Base-by-base conservation (phyloP, 768 basidiomycete genomes). In the Naematelia aurantialba region DNA sequence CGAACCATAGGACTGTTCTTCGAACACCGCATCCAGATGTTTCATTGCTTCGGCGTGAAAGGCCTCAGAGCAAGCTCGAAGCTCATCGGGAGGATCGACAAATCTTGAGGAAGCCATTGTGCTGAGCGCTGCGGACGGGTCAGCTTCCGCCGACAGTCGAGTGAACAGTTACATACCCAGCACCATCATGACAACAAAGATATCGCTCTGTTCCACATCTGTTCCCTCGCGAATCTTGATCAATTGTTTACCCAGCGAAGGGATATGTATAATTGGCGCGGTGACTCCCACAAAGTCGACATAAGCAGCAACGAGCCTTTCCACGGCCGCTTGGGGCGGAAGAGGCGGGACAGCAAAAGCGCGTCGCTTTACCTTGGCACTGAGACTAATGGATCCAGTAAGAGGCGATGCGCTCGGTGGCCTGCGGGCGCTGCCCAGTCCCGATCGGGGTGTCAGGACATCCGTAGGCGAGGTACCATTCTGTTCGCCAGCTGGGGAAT, bases 151-250 rank as follows among this genome's bases (percentile, higher is more conserved):
- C n/a, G n/a, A n/a, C n/a, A n/a, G n/a, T n/a, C 2, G 31, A 13
- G 17, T 17, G 44, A 25, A 14, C 29, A 22, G 4, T 27, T 21
- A 61, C 71, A 64, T 31, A 78, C 76, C 76, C 5, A 78, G 46
- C 21, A 78, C 75, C 76, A 78, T 78, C 65, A 77, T 68, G 27
- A 78, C 76, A 25, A 78, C 75, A 56, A 78, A 78, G 22, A 78
- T 65, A 59, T 78, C 77, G 25, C 64, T 67, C 52, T 77, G 69
- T 25, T 69, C 72, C 5, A 77, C 76, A 44, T 76, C 73, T 13
- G 57, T 61, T 17, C 72, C 73, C 34, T 76, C 75, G n/a, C 76
- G 30, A 4, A 78, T 73, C 58, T 60, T 71, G 34, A 56, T 65
- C 27, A 77, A 48, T 59, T 76, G 74, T 48, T 72, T 71, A n/a